Evolutionary conservation across 2,329 filamentous ascomycete species (phyloP).

Genomic region (Cladosporium sp.): DNA sequence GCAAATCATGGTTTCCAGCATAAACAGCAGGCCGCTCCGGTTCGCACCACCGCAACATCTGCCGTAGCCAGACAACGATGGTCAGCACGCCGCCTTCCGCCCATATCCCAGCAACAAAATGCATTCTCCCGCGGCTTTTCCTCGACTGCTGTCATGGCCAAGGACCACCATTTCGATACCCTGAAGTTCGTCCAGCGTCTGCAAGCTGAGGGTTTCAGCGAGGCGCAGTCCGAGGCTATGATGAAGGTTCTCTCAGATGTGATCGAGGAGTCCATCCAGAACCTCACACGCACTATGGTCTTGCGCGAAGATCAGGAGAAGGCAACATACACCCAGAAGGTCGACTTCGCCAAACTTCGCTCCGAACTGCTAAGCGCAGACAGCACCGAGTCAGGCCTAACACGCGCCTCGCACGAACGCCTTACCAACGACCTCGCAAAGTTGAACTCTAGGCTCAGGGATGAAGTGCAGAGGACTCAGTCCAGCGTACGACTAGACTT

Average conservation of each 20-base stretch:
- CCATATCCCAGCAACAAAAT: slow-evolving; percentile 5
- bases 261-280: slow-evolving; percentile 96
- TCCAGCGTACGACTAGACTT: slow-evolving; percentile 87
- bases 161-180: slow-evolving; percentile 96
- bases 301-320: slow-evolving; percentile 87
- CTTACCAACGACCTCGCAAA: slow-evolving; percentile 94
- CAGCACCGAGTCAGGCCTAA: slow-evolving; percentile 83
- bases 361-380: slow-evolving; percentile 90
- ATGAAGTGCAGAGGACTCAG: slow-evolving; percentile 92
- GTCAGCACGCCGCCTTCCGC: slow-evolving; percentile 9
- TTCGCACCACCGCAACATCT: slow-evolving; percentile 7
- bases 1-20: slow-evolving; percentile 15
- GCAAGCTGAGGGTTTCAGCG: slow-evolving; percentile 87
- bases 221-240: slow-evolving; percentile 94
- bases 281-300: slow-evolving; percentile 96
- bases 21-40: background rate
- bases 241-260: slow-evolving; percentile 97
- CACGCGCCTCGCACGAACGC: slow-evolving; percentile 83
- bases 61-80: slow-evolving; percentile 14
- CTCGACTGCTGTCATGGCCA: slow-evolving; percentile 55
- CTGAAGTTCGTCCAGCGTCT: slow-evolving; percentile 93
- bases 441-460: slow-evolving; percentile 79
- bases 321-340: slow-evolving; percentile 76
- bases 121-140: slow-evolving; percentile 53
- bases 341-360: slow-evolving; percentile 95